Evolutionary conservation across 345 rosid species (phyloP), one percentile per base, ranked within the genome.

Genomic region (Aquilaria yunnanensis): DNA sequence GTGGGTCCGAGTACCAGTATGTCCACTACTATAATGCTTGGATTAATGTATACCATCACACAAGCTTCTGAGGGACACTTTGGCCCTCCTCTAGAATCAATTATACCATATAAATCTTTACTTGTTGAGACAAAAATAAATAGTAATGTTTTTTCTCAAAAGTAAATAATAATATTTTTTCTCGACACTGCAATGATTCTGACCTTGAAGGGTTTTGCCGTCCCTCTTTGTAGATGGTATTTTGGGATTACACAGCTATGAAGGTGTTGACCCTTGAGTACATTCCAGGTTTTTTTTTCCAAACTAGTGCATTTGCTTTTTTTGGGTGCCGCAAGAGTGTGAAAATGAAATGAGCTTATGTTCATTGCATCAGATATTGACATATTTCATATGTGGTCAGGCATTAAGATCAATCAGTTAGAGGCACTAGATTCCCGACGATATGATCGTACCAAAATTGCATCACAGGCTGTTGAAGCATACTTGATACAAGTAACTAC

Each of bases 181-280:
- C 43, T 37, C 43, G 8, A 3, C 43, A 37, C 43, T 37, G 43
- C 43, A 5, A 37, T 37, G 43, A 37, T 37, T 37, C 5, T 37
- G 43, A 37, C 8, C 43, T 37, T 37, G 43, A 37, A 37, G 43
- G 23, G 12, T 62, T 63, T 61, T 5, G 7, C 8, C 43, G 7
- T 37, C 64, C 60, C 30, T 43, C 47, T 64, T 61, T 78, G 74
- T 64, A 93, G 98, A 77, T 81, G 78, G 96, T 93, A 31, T 86
- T 68, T 47, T 93, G 98, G 98, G 97, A 90, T 76, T 93, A 90
- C 74, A 90, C 98, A 31, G 83, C 97, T 62, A 73, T 49, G 59
- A 93, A 93, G 80, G 98, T 86, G 75, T 71, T 93, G 90, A 93
- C 98, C 43, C 75, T 93, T 86, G 98, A 93, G 81, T 93, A 90